Percentiles rank a stretch among this genome's conserved stretches.
Evolutionary conservation across 2,329 filamentous ascomycete species (phyloP).

Genomic region (Cyphellophora attinorum): DNA sequence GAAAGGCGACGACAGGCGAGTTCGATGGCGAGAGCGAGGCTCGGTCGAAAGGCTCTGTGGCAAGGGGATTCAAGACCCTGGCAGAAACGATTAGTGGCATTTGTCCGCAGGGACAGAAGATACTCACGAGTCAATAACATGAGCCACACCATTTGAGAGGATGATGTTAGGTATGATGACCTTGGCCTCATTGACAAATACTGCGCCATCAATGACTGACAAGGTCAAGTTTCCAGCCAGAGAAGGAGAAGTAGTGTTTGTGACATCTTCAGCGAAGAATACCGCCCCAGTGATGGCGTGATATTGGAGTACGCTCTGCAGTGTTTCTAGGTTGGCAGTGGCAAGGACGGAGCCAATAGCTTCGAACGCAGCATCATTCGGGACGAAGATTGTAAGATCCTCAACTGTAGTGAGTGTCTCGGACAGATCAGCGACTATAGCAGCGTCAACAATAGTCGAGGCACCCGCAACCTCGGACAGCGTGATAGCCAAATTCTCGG

Average conservation of each 20-base stretch:
- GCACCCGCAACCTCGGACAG: conserved; percentile 35
- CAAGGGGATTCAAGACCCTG: no score
- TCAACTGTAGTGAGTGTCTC: conserved; percentile 13
- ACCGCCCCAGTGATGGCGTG: conserved; percentile 49
- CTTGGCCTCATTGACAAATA: conserved; percentile 45
- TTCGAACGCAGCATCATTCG: conserved; percentile 52
- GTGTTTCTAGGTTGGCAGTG: conserved; percentile 36
- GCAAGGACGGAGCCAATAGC: conserved; percentile 44
- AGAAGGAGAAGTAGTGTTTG: conserved; percentile 26
- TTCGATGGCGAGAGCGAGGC: no score
- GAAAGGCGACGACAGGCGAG: no score
- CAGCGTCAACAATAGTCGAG: conserved; percentile 37
- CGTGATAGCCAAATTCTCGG: conserved; percentile 33
- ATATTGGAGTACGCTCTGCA: conserved; percentile 50
- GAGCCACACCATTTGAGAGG: conserved; percentile 45
- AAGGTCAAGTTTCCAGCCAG: conserved; percentile 43
- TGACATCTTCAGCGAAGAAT: conserved; percentile 43
- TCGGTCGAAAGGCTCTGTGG: no score
- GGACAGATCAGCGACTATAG: conserved; percentile 23
- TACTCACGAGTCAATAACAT: conserved; percentile 40
- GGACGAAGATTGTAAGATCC: conserved; percentile 57
- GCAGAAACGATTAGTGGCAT: no score
- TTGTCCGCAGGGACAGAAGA: no score
- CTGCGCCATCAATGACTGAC: conserved; percentile 30
- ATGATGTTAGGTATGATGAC: conserved; percentile 42